Percentiles rank a stretch among this genome's conserved stretches.
Evolutionary conservation across 164 flowering plant species (phyloP).

Genomic region (Aristolochia californica): DNA sequence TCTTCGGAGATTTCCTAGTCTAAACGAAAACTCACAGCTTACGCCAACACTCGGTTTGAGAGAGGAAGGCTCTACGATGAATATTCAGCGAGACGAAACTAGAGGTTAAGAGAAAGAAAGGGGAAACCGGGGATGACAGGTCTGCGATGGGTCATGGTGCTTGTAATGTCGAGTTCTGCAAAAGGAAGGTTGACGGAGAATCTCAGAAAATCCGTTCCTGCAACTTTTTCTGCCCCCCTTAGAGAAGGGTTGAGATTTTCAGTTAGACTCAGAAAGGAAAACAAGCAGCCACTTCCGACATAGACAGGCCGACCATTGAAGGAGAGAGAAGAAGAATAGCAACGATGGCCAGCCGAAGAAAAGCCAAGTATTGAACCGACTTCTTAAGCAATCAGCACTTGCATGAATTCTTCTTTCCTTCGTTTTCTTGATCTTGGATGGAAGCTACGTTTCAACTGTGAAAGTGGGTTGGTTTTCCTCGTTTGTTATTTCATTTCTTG

Average conservation of each 20-base stretch:
- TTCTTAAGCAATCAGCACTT: no score
- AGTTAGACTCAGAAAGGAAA: constrained; percentile 56
- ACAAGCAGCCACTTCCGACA: constrained; percentile 37
- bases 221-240: constrained; percentile 17
- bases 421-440: no score
- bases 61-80: constrained; percentile 72
- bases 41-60: constrained; percentile 43
- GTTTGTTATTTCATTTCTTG: no score
- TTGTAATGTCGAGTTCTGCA: constrained; percentile 41
- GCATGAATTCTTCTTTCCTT: no score
- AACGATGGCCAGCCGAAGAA: constrained; percentile 14
- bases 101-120: constrained; percentile 67
- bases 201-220: constrained; percentile 43
- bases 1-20: no score
- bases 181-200: constrained; percentile 37
- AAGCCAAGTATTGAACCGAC: constrained; percentile 4
- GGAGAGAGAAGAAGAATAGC: constrained; percentile 19
- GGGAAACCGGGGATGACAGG: constrained; percentile 26
- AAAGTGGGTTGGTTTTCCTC: no score
- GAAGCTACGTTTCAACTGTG: no score
- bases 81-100: constrained; percentile 74
- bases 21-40: no score
- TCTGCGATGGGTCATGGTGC: constrained; percentile 31
- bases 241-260: constrained; percentile 42
- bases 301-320: constrained; percentile 15